Percentiles rank a stretch among this genome's conserved stretches.
phyloP scores from a whole-genome alignment of 768 basidiomycete genomes.

The Sarcodon sp. region DNA sequence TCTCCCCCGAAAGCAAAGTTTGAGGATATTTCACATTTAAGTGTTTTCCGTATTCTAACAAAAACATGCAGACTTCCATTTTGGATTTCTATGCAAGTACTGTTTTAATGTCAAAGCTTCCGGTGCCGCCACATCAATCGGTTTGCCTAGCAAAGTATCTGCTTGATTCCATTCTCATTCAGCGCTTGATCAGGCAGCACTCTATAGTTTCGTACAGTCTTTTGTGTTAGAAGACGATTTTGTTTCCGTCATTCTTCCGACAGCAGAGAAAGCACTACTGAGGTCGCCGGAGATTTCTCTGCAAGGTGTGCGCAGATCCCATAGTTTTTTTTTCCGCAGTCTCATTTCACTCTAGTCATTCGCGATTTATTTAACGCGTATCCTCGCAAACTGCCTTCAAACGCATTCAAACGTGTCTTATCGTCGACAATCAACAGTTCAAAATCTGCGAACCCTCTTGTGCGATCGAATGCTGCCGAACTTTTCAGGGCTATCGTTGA shows the following conservation, averaged over 20 bases:
- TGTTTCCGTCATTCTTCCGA: slow-evolving; percentile 42
- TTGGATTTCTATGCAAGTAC: slow-evolving; percentile 42
- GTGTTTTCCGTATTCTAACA: not conserved
- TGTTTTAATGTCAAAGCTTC: slow-evolving; percentile 55
- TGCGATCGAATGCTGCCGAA: slow-evolving; percentile 39
- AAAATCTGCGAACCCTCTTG: slow-evolving; percentile 58
- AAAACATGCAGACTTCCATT: slow-evolving; percentile 34
- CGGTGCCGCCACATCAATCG: slow-evolving; percentile 43
- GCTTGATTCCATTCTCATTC: not conserved
- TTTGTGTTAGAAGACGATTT: slow-evolving; percentile 42
- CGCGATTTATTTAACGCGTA: slow-evolving; percentile 46
- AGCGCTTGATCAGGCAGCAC: slow-evolving; percentile 24
- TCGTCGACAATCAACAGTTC: slow-evolving; percentile 49
- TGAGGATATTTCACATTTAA: not conserved
- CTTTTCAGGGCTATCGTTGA: slow-evolving; percentile 40
- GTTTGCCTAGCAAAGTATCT: slow-evolving; percentile 23
- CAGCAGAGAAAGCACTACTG: slow-evolving; percentile 68
- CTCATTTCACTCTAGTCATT: slow-evolving; percentile 25
- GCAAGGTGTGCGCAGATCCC: slow-evolving; percentile 26
- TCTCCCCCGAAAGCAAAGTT: slow-evolving; percentile 37
- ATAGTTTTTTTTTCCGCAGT: not conserved
- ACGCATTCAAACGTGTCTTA: slow-evolving; percentile 40
- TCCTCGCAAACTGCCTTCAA: slow-evolving; percentile 30
- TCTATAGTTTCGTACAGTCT: slow-evolving; percentile 47
- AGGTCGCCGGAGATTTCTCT: slow-evolving; percentile 76